Base-by-base conservation (phyloP, 1,139 yeast genomes). In the Zhuliangozyma blackwelliae region DNA sequence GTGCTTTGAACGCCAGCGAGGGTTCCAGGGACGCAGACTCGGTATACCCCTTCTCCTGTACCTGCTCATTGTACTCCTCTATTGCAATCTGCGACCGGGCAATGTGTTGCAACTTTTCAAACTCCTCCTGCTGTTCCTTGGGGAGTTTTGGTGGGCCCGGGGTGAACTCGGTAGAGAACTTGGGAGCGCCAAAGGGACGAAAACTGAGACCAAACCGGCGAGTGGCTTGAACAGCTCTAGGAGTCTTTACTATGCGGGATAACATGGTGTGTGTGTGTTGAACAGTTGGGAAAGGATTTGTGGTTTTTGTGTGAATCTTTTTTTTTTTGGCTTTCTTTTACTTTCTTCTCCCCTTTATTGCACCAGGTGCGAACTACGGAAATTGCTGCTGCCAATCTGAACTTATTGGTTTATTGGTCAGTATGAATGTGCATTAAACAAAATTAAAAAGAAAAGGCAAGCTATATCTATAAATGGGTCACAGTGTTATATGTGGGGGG, bases 71-170 rank as follows among this genome's bases (percentile, higher is more conserved):
- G 54, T 82, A 84, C 39, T 82, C 88, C 37, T 84, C 92, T 31
- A 86, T 82, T 3, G 90, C 89, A 7, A 81, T 78, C 57, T 83
- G 92, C 0, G 94, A 78, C 48, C 75, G 79, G 1, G 97, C 97
- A 32, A 82, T 73, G 53, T 76, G 79, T 53, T 89, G 95, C 32
- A 92, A 74, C 34, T 75, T 71, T 55, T 92, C 97, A 60, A 92
- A 92, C 62, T 92, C 98, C 50, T 83, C 88, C 59, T 92, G 98
- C 34, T 90, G 92, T 49, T 87, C 86, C 46, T 80, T 78, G 12
- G 95, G 87, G 20, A 92, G 71, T 43, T 79, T 76, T 27, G 96
- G 96, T 9, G 98, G 98, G 2, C 84, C 75, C 1, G 96, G 94
- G 7, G 52, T 52, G 38, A 39, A 49, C 29, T 64, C 65, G 20